Base-by-base conservation (phyloP, 371 early-diverging fungal species). In the Circinella umbellata region DNA sequence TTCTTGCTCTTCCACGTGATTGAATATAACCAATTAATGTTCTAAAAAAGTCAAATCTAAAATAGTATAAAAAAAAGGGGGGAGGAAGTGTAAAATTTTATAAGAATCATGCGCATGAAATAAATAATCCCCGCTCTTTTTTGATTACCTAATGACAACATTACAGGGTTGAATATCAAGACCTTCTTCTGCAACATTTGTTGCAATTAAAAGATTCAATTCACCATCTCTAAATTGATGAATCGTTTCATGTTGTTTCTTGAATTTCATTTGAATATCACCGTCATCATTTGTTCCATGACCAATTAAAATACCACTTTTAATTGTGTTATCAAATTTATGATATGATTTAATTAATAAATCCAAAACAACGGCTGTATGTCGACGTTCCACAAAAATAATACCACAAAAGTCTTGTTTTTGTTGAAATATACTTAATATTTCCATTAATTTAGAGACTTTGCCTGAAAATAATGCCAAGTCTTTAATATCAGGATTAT, bases 161-260 rank as follows among this genome's bases (percentile, higher is more conserved):
- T 95, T 97, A 79, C 99, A 98, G 0, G 94, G 90, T 67, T 92
- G 93, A 64, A 99, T 95, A 80, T 99, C 99, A 4, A 99, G 79
- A 4, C 99, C 99, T 80, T 99, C 97, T 73, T 98, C 98, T 35
- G 95, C 98, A 17, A 99, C 97, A 76, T 91, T 90, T 10, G 99
- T 99, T 10, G 97, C 93, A 42, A 99, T 89, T 6, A 99, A 75
- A 34, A 96, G 72, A 66, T 95, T 96, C 47, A 89, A 63, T 8
- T 79, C 76, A 38, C 94, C 94, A 1, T 72, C 73, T 39, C 91
- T 79, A 73, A 98, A 98, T n/a, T 82, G 74, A 0, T 73, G 69
- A 38, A 98, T 88, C 3, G 85, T 80, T 34, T 77, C 69, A 63
- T 91, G 86, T 75, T 95, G 95, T 11, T 90, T 86, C 15, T 70